These are phyloP conservation scores for Apostasia shenzhenica DNA, from an alignment of 106 monocot species.

Conservation along the genomic window DNA sequence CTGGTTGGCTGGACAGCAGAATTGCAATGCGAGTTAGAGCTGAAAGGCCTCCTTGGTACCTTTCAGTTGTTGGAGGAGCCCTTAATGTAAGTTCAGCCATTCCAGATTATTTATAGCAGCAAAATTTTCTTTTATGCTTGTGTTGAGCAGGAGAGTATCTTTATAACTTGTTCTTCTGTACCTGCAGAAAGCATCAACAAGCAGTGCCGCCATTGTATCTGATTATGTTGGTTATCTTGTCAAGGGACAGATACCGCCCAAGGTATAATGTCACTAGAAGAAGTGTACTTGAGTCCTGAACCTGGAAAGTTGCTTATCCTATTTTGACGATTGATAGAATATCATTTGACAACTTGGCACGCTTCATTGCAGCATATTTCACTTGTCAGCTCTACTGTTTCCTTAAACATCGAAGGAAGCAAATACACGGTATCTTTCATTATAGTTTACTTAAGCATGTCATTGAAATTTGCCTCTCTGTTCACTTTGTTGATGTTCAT, in stretches of 20 bases:
- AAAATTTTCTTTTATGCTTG: not conserved
- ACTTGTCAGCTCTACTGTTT: conserved; percentile 69
- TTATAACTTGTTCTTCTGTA: conserved; percentile 1
- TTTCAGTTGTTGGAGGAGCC: conserved; percentile 98
- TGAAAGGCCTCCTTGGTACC: conserved; percentile 97
- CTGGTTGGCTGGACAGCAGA: conserved; percentile 96
- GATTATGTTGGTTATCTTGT: conserved; percentile 96
- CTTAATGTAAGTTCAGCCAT: conserved; percentile 65
- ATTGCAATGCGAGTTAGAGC: conserved; percentile 99
- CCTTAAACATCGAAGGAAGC: conserved; percentile 95
- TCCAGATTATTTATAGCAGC: not conserved
- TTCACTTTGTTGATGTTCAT: conserved; percentile 6
- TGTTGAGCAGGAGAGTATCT: not conserved
- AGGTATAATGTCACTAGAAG: conserved; percentile 32
- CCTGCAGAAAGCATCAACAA: conserved; percentile 90
- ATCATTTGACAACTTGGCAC: conserved; percentile 6
- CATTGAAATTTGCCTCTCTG: conserved; percentile 10
- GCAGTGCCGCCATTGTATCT: conserved; percentile 83
- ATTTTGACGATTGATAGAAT: not conserved
- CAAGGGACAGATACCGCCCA: conserved; percentile 98
- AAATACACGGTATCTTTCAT: conserved; percentile 78
- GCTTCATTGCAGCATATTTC: conserved; percentile 87
- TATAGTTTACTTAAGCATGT: not conserved
- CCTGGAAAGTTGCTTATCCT: not conserved
- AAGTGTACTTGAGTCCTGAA: not conserved